A percentile compares a stretch with the other conserved stretches of the same genome.
Evolutionary conservation across 805 yeast species (phyloP).

Genomic region (Ogataea neopini): DNA sequence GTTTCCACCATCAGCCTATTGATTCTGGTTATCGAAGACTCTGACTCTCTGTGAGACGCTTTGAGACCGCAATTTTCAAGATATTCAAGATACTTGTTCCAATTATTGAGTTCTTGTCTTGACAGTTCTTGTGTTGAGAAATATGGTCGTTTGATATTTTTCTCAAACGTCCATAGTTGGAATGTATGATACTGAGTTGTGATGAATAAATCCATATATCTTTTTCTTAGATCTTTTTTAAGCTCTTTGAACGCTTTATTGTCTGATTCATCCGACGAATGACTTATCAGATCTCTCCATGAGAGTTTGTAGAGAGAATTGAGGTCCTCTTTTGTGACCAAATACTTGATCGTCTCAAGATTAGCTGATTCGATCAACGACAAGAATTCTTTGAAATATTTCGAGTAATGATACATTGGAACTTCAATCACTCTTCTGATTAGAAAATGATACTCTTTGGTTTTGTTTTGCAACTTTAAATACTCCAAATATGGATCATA

Average conservation of each 20-base stretch:
- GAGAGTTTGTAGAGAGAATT: constrained; percentile 15
- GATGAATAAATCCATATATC: constrained; percentile 53
- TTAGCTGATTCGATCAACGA: constrained; percentile 37
- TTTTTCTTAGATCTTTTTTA: constrained; percentile 43
- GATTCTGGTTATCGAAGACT: constrained; percentile 20
- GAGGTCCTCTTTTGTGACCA: constrained; percentile 29
- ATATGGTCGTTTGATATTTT: constrained; percentile 39
- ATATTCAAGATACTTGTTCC: constrained; percentile 60
- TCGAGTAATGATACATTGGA: constrained; percentile 55
- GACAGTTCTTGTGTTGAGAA: constrained; percentile 38
- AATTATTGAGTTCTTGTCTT: constrained; percentile 51
- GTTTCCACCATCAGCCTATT: constrained; percentile 32
- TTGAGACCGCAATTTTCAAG: constrained; percentile 42
- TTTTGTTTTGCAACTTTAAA: constrained; percentile 32
- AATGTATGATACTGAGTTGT: constrained; percentile 54
- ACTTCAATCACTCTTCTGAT: constrained; percentile 53
- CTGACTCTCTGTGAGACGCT: constrained; percentile 22
- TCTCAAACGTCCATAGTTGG: constrained; percentile 53
- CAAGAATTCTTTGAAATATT: constrained; percentile 44
- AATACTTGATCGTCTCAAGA: constrained; percentile 27
- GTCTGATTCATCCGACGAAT: constrained; percentile 11
- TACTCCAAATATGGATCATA: constrained; percentile 52
- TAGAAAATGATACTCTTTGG: constrained; percentile 40
- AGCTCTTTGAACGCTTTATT: constrained; percentile 29
- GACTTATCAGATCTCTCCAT: constrained; percentile 29